Conservation (phyloP, 2,329 filamentous ascomycete species). For the Colletotrichum abscissum region DNA sequence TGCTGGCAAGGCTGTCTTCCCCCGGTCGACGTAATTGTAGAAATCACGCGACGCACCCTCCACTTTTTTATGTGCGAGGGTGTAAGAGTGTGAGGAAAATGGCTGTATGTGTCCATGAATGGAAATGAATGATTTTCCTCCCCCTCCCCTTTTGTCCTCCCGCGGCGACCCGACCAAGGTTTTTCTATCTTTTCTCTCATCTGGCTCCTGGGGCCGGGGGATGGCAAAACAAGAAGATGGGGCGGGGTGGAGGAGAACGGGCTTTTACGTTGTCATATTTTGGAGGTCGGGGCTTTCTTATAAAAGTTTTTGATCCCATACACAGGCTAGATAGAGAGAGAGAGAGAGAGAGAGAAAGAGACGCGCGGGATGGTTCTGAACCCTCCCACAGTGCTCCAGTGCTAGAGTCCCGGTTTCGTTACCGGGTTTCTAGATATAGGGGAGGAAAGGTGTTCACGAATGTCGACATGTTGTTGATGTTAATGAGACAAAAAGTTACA, state of each 20-base stretch:
- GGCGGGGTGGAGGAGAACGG: background rate
- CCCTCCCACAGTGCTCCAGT: background rate
- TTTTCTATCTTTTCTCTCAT: background rate
- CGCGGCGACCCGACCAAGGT: background rate
- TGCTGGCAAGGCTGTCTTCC: slow-evolving; percentile 36
- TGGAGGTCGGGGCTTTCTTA: background rate
- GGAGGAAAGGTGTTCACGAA: background rate
- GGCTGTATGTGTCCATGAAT: slow-evolving; percentile 5
- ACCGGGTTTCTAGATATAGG: background rate
- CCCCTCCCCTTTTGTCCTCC: background rate
- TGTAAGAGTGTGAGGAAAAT: background rate
- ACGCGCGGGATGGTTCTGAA: too few relatives aligned
- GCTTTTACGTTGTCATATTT: slow-evolving; percentile 16
- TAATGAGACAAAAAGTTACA: background rate
- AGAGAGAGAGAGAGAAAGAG: background rate
- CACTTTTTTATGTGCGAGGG: background rate
- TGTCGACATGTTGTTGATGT: background rate
- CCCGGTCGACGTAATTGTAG: background rate
- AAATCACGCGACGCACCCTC: too few relatives aligned
- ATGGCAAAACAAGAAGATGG: background rate
- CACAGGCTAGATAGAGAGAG: slow-evolving; percentile 4
- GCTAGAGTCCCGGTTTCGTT: background rate
- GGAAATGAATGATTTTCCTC: background rate
- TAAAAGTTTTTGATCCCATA: slow-evolving; percentile 11
- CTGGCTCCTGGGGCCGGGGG: background rate